Conservation (phyloP, 202 grass and related monocot species). For the Tripidium arundinaceum region DNA sequence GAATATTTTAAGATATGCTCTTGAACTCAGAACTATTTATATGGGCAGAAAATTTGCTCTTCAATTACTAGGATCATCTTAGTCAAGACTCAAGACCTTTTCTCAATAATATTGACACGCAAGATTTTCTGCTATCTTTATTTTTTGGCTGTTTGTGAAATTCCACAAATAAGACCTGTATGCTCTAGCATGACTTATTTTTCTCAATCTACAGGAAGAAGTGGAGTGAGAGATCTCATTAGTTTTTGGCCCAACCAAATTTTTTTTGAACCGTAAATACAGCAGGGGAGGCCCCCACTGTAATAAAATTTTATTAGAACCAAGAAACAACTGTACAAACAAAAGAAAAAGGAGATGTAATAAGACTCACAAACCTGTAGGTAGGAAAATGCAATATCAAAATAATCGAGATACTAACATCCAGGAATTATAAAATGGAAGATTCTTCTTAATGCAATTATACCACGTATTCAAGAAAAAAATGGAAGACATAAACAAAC, state of each 20-base stretch:
- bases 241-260: background rate
- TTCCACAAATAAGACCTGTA: background rate
- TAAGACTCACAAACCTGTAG: background rate
- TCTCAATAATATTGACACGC: background rate
- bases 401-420: constrained; percentile 19
- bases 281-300: background rate
- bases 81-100: background rate
- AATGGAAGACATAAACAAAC: constrained; percentile 40
- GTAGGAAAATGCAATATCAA: background rate
- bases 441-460: background rate
- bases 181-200: background rate
- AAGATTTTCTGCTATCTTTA: background rate
- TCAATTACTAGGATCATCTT: background rate
- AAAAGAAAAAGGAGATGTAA: background rate
- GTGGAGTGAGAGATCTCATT: background rate
- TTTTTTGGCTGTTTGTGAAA: background rate
- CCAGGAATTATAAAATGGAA: background rate
- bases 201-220: background rate
- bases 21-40: background rate
- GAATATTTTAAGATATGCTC: background rate
- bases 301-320: background rate
- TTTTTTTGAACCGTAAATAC: background rate
- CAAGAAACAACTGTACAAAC: background rate
- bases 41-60: background rate
- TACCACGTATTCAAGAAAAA: background rate